phyloP scores from a whole-genome alignment of 805 yeast genomes.

The Sugiyamaella smithiae region DNA sequence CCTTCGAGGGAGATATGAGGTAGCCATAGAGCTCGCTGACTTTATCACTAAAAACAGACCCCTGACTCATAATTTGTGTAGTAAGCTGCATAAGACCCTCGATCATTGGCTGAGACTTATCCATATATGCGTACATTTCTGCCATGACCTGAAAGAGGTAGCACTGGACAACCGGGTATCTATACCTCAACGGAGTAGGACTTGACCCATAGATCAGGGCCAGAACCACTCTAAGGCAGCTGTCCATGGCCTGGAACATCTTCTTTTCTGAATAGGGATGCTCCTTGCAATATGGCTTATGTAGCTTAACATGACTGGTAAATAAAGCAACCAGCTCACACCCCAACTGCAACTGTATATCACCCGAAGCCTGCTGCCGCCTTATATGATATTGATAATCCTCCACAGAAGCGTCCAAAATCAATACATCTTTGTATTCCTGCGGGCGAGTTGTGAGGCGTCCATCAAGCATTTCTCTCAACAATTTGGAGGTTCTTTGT shows the following conservation, averaged over 20 bases:
- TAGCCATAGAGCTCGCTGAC: background rate
- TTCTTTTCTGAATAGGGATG: conserved; percentile 4
- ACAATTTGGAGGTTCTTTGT: background rate
- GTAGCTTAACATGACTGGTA: conserved; percentile 4
- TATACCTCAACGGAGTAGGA: background rate
- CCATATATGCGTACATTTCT: background rate
- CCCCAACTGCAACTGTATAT: conserved; percentile 4
- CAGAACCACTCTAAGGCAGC: background rate
- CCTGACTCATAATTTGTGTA: conserved; percentile 1
- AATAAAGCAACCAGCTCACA: conserved; percentile 7
- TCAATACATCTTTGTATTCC: conserved; percentile 1
- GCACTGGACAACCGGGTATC: conserved; percentile 3
- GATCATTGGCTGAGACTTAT: background rate
- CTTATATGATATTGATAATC: conserved; percentile 1
- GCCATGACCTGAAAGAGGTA: conserved; percentile 2
- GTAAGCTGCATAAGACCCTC: background rate
- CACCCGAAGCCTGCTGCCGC: conserved; percentile 1
- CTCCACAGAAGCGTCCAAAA: conserved; percentile 6
- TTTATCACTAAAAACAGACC: background rate
- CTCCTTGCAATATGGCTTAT: conserved; percentile 1
- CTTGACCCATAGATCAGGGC: conserved; percentile 2
- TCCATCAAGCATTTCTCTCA: background rate
- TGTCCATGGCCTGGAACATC: conserved; percentile 5
- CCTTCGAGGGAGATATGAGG: background rate
- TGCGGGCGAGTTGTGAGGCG: background rate